Evolutionary conservation across 208 protist species (phyloP).

Genomic region (Trypanosoma rangeli): DNA sequence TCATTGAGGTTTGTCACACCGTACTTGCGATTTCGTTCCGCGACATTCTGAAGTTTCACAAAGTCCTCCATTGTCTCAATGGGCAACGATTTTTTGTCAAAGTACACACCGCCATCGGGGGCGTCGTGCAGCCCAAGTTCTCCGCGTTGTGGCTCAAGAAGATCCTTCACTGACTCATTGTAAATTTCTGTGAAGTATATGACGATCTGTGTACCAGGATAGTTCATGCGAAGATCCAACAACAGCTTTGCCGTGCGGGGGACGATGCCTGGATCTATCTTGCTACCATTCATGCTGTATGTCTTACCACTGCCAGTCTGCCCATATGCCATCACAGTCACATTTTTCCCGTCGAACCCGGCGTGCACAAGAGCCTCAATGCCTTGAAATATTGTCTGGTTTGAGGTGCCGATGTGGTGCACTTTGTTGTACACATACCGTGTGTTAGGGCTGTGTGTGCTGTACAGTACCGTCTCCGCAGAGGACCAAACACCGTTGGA

Average conservation of each 20-base stretch:
- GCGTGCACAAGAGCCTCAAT: conserved; percentile 63
- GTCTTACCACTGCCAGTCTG: conserved; percentile 93
- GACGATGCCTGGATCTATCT: conserved; percentile 30
- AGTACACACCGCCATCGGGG: conserved; percentile 26
- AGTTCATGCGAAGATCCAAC: conserved; percentile 54
- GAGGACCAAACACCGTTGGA: conserved; percentile 72
- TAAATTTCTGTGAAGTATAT: conserved; percentile 79
- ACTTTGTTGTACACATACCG: conserved; percentile 88
- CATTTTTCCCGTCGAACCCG: conserved; percentile 90
- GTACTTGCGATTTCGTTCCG: conserved; percentile 81
- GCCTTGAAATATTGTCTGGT: conserved; percentile 74
- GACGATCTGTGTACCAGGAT: conserved; percentile 35
- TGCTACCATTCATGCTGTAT: conserved; percentile 86
- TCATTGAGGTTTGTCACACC: conserved; percentile 89
- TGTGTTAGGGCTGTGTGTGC: conserved; percentile 71
- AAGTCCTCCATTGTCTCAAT: conserved; percentile 73
- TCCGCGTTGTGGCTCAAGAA: conserved; percentile 39
- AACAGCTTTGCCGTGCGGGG: conserved; percentile 56
- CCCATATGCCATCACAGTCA: conserved; percentile 92
- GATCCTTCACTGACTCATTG: conserved; percentile 81
- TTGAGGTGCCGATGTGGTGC: conserved; percentile 72
- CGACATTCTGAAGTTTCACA: conserved; percentile 49
- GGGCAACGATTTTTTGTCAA: conserved; percentile 48
- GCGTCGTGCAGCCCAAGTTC: conserved; percentile 40
- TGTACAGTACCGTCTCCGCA: conserved; percentile 85